Conservation (phyloP, 345 rosid species). For the Combretum micranthum region DNA sequence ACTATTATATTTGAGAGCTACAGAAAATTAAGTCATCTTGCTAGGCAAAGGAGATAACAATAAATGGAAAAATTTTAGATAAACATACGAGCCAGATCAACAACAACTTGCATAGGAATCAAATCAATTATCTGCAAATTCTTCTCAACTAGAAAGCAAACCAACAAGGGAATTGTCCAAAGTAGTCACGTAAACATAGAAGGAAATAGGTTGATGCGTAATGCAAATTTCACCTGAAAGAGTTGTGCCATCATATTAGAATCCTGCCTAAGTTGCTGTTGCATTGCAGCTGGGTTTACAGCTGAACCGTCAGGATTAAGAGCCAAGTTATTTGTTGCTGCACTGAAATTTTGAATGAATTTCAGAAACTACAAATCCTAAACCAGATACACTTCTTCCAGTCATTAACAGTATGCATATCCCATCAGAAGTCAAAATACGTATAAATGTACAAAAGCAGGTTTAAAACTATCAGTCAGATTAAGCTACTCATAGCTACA, state of each 20-base stretch:
- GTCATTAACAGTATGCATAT: no score
- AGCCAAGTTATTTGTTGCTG: conserved; percentile 39
- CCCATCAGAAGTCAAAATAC: no score
- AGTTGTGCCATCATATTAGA: conserved; percentile 72
- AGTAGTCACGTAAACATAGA: neutral
- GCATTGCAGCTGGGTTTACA: conserved; percentile 80
- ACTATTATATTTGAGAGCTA: no score
- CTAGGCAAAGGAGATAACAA: no score
- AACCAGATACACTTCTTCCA: no score
- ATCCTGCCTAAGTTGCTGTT: conserved; percentile 68
- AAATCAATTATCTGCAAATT: neutral
- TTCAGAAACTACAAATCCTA: neutral
- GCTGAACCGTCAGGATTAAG: conserved; percentile 92
- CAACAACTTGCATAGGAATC: neutral
- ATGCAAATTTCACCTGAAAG: conserved; percentile 55
- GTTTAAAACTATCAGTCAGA: no score
- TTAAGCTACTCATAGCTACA: no score
- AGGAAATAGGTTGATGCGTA: neutral
- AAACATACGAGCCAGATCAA: neutral
- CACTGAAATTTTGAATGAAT: conserved; percentile 30
- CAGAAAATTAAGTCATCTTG: no score
- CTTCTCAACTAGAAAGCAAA: conserved; percentile 1
- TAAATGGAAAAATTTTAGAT: neutral
- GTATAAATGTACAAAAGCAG: no score
- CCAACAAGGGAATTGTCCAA: neutral